Percentiles rank a stretch among this genome's conserved stretches.
Conservation (phyloP, 2,329 filamentous ascomycete genomes). For the Colletotrichum karsti region DNA sequence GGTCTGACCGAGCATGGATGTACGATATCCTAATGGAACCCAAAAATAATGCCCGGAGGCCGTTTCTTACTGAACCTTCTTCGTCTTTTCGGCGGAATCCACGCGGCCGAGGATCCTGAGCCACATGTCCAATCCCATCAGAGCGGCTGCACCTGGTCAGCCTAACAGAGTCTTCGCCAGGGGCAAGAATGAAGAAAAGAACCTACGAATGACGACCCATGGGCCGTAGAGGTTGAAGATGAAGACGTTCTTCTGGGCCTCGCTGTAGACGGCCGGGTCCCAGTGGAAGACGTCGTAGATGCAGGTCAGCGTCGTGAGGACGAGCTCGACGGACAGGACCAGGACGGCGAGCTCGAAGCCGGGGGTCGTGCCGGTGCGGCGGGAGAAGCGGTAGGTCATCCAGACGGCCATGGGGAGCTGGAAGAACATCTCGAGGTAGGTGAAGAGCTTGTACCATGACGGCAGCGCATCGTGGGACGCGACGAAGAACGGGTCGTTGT, state of each 20-base stretch:
- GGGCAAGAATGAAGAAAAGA: neutral
- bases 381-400: constrained; percentile 50
- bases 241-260: constrained; percentile 53
- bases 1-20: neutral
- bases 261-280: constrained; percentile 53
- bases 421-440: constrained; percentile 58
- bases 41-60: neutral
- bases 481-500: constrained; percentile 63
- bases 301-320: constrained; percentile 60
- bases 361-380: constrained; percentile 39
- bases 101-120: constrained; percentile 56
- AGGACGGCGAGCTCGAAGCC: constrained; percentile 58
- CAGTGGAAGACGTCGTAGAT: constrained; percentile 59
- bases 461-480: constrained; percentile 42
- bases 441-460: constrained; percentile 61
- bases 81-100: constrained; percentile 37
- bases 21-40: constrained; percentile 21
- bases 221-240: constrained; percentile 60
- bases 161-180: neutral
- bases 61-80: constrained; percentile 49
- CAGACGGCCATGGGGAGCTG: constrained; percentile 61
- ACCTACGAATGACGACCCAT: constrained; percentile 63
- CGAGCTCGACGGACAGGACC: constrained; percentile 59
- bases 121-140: constrained; percentile 65
- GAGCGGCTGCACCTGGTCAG: constrained; percentile 46